Percentiles rank a stretch among this genome's conserved stretches.
phyloP scores from a whole-genome alignment of 2,329 filamentous ascomycete species.

The Penicillium sclerotiorum region DNA sequence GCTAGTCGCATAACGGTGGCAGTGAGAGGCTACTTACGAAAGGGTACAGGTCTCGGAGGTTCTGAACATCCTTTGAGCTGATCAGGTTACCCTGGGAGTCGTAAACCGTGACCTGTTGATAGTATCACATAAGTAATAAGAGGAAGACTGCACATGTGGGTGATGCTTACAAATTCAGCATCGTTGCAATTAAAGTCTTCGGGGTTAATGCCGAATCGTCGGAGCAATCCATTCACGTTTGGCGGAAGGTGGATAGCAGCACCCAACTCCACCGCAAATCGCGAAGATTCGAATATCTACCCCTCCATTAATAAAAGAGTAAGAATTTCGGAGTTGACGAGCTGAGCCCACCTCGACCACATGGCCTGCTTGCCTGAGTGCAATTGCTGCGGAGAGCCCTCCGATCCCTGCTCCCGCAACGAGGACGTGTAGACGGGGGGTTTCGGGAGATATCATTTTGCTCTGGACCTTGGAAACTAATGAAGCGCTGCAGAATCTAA shows the following conservation, averaged over 20 bases:
- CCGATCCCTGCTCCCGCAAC: slow-evolving; percentile 24
- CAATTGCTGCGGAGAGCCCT: slow-evolving; percentile 40
- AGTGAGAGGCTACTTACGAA: slow-evolving; percentile 34
- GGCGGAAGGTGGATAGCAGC: slow-evolving; percentile 63
- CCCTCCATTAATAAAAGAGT: not conserved
- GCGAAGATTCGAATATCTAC: slow-evolving; percentile 58
- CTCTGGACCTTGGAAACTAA: too few species aligned
- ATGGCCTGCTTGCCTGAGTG: slow-evolving; percentile 54
- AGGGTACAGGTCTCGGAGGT: not conserved
- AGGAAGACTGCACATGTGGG: not conserved
- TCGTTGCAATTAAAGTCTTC: slow-evolving; percentile 8
- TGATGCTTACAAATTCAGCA: slow-evolving; percentile 9
- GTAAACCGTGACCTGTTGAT: not conserved
- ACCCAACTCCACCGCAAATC: slow-evolving; percentile 56
- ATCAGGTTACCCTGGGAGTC: not conserved
- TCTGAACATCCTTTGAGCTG: slow-evolving; percentile 1
- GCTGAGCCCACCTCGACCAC: slow-evolving; percentile 31
- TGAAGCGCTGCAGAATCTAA: too few species aligned
- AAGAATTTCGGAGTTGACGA: not conserved
- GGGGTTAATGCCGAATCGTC: slow-evolving; percentile 43
- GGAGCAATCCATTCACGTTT: slow-evolving; percentile 61
- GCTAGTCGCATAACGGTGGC: slow-evolving; percentile 31
- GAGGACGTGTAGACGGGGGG: not conserved
- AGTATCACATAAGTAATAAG: not conserved
- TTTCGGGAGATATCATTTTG: too few species aligned